These are phyloP conservation scores for Phaeotremella skinneri DNA, from an alignment of 768 basidiomycete genomes.

Conservation along the genomic window DNA sequence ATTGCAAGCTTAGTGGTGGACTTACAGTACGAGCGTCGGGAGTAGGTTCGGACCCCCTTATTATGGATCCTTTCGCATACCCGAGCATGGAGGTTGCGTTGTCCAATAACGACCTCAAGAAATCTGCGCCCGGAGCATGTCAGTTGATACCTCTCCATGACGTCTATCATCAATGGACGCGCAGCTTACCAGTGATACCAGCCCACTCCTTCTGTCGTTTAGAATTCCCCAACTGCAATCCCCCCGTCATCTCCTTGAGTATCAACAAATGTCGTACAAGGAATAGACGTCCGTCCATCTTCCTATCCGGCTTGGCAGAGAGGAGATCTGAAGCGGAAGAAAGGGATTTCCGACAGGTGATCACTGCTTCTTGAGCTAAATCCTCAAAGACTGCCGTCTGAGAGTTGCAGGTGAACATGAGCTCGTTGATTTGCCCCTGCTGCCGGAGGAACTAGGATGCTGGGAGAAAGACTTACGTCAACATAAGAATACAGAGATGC, in stretches of 20 bases:
- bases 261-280: slow-evolving; percentile 85
- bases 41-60: slow-evolving; percentile 15
- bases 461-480: slow-evolving; percentile 61
- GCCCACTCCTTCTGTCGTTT: slow-evolving; percentile 48
- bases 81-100: slow-evolving; percentile 43
- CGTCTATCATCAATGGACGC: neutral
- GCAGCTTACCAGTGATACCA: slow-evolving; percentile 39
- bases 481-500: slow-evolving; percentile 86
- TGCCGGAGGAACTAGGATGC: neutral
- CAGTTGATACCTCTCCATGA: neutral
- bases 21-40: slow-evolving; percentile 69
- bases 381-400: slow-evolving; percentile 96
- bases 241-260: slow-evolving; percentile 81
- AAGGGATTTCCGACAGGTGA: slow-evolving; percentile 76
- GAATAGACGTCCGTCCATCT: slow-evolving; percentile 77
- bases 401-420: neutral
- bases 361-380: slow-evolving; percentile 88
- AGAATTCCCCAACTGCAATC: slow-evolving; percentile 54
- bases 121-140: too few relatives aligned
- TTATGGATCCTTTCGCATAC: slow-evolving; percentile 32
- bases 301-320: slow-evolving; percentile 53
- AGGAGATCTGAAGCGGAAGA: slow-evolving; percentile 67
- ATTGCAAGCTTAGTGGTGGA: neutral
- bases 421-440: neutral
- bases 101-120: slow-evolving; percentile 40